Conservation (phyloP, 768 basidiomycete species). For the Tephrocybe sp. region DNA sequence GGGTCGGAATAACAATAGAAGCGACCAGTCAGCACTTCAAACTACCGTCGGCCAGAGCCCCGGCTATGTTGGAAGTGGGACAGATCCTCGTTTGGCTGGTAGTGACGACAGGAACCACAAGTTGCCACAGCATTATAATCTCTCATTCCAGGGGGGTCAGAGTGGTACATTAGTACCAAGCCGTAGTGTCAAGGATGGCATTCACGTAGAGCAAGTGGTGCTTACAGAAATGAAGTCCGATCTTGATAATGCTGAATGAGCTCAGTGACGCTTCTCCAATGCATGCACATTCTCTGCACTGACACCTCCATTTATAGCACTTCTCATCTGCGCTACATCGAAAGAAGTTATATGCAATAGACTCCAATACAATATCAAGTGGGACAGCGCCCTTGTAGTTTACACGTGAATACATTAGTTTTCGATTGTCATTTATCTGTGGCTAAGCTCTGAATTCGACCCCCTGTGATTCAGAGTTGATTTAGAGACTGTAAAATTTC, state of each 20-base stretch:
- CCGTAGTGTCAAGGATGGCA: neutral
- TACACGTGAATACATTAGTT: no score
- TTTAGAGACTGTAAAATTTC: no score
- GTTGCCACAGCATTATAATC: neutral
- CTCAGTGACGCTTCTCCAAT: no score
- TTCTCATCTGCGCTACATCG: no score
- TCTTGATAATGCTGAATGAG: neutral
- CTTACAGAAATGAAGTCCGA: neutral
- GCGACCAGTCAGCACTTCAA: slow-evolving; percentile 4
- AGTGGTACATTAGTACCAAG: neutral
- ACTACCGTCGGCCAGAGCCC: slow-evolving; percentile 6
- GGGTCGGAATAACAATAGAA: slow-evolving; percentile 9
- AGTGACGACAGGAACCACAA: neutral
- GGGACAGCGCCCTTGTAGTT: no score
- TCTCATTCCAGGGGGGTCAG: neutral
- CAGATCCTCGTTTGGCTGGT: neutral
- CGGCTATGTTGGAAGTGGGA: slow-evolving; percentile 2
- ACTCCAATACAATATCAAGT: no score
- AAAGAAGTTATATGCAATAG: no score
- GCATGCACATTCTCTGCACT: no score
- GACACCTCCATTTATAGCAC: no score
- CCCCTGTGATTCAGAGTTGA: no score
- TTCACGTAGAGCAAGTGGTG: neutral
- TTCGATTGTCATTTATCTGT: no score
- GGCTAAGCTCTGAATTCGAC: no score